These are phyloP conservation scores for Neopestalotiopsis sp. DNA, from an alignment of 2,329 filamentous ascomycete species.

Conservation along the genomic window DNA sequence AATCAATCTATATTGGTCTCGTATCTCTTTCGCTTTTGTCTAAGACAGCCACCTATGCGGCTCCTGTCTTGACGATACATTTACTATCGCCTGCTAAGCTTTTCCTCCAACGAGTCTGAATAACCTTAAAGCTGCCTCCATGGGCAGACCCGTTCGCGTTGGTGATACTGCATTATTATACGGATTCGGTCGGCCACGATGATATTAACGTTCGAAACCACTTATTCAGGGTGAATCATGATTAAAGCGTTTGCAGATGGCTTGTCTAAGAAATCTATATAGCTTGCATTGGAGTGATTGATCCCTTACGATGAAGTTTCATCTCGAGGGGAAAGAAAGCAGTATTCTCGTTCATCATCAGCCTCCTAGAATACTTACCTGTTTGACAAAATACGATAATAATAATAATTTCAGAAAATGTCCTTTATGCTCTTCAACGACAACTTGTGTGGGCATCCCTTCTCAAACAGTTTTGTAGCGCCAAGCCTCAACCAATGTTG, in stretches of 20 bases:
- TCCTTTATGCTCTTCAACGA: conserved; percentile 1
- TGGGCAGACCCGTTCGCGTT: too few relatives aligned
- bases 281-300: neutral
- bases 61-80: neutral
- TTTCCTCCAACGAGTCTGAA: neutral
- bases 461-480: neutral
- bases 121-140: neutral
- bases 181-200: neutral
- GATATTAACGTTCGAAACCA: neutral
- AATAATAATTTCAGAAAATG: neutral
- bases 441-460: neutral
- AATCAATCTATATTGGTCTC: neutral
- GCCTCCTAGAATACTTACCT: too few relatives aligned
- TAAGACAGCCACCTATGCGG: neutral
- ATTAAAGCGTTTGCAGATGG: neutral
- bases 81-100: neutral
- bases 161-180: neutral
- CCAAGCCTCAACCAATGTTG: neutral
- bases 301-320: neutral
- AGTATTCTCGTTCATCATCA: too few relatives aligned
- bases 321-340: too few relatives aligned
- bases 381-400: neutral
- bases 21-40: neutral
- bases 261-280: neutral
- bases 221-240: neutral